A percentile compares a stretch with the other conserved stretches of the same genome.
phyloP scores from a whole-genome alignment of 768 basidiomycete species.

The Suillus subalutaceus region DNA sequence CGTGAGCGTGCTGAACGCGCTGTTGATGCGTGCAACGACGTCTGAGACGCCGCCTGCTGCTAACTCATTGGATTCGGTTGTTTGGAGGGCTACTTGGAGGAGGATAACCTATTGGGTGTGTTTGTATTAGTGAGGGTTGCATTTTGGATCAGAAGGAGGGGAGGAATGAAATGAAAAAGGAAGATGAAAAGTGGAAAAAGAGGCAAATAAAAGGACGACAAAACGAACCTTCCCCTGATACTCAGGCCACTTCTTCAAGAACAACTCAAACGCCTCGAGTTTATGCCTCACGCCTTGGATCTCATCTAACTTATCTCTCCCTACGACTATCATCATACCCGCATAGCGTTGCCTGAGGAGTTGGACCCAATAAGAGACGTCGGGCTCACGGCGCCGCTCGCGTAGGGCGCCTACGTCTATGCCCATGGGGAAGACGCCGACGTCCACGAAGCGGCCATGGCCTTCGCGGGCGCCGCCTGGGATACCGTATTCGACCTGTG shows the following conservation, averaged over 20 bases:
- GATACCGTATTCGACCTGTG: slow-evolving; percentile 5
- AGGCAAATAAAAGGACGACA: background rate
- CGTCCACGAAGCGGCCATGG: slow-evolving; percentile 73
- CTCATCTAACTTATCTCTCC: slow-evolving; percentile 87
- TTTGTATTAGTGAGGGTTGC: background rate
- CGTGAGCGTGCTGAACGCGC: slow-evolving; percentile 79
- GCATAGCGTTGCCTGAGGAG: slow-evolving; percentile 79
- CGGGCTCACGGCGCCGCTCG: slow-evolving; percentile 71
- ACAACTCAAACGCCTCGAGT: slow-evolving; percentile 79
- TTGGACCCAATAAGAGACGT: slow-evolving; percentile 83
- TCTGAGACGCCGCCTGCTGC: slow-evolving; percentile 71
- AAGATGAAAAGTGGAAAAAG: background rate
- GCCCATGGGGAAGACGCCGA: slow-evolving; percentile 89
- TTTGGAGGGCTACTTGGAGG: slow-evolving; percentile 86
- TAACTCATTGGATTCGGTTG: slow-evolving; percentile 73
- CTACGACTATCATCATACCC: slow-evolving; percentile 87
- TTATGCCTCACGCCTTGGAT: slow-evolving; percentile 87
- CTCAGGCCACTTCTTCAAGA: slow-evolving; percentile 78
- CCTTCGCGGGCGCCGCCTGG: slow-evolving; percentile 6
- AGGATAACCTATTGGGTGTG: slow-evolving; percentile 58
- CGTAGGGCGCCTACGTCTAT: slow-evolving; percentile 76
- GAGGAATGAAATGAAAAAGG: background rate
- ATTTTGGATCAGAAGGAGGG: background rate
- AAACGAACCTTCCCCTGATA: slow-evolving; percentile 68
- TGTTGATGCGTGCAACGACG: slow-evolving; percentile 76